phyloP scores from a whole-genome alignment of 257 asterid species.

The Nicotiana tomentosiformis region DNA sequence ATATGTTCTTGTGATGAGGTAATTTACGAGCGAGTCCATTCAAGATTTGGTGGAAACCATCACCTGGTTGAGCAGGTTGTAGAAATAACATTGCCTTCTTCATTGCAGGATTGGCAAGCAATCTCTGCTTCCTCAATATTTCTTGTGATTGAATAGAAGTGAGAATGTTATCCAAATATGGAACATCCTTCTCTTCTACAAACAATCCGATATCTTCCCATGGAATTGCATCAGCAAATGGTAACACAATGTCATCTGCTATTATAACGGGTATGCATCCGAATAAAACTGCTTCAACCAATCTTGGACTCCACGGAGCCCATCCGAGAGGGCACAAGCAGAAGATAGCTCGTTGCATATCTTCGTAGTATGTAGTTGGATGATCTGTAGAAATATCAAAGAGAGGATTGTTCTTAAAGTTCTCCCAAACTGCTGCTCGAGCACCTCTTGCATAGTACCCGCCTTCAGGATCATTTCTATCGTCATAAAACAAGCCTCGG shows the following conservation, averaged over 20 bases:
- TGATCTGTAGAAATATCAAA: conserved; percentile 2
- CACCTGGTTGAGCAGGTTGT: conserved; percentile 29
- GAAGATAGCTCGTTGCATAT: background rate
- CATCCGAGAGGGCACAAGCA: conserved; percentile 9
- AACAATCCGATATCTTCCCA: conserved; percentile 52
- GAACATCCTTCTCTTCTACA: conserved; percentile 45
- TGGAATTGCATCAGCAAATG: conserved; percentile 42
- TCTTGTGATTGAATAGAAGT: conserved; percentile 41
- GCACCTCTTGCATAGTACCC: conserved; percentile 26
- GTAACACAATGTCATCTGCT: conserved; percentile 1
- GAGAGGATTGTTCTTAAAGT: conserved; percentile 5
- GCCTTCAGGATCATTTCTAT: background rate
- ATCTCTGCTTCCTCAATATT: conserved; percentile 4
- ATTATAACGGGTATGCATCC: conserved; percentile 2
- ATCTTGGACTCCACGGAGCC: conserved; percentile 6
- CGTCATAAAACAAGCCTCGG: background rate
- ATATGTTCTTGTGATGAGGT: conserved; percentile 29
- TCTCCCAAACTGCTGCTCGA: conserved; percentile 10
- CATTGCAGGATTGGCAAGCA: conserved; percentile 49
- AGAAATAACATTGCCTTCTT: conserved; percentile 55
- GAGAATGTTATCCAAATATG: conserved; percentile 45
- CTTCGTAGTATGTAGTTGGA: conserved; percentile 2
- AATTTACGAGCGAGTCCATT: conserved; percentile 20
- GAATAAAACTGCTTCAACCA: background rate
- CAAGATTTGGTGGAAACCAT: conserved; percentile 1